phyloP scores from a whole-genome alignment of 2,329 filamentous ascomycete genomes.

The Endoconidiophora polonica region DNA sequence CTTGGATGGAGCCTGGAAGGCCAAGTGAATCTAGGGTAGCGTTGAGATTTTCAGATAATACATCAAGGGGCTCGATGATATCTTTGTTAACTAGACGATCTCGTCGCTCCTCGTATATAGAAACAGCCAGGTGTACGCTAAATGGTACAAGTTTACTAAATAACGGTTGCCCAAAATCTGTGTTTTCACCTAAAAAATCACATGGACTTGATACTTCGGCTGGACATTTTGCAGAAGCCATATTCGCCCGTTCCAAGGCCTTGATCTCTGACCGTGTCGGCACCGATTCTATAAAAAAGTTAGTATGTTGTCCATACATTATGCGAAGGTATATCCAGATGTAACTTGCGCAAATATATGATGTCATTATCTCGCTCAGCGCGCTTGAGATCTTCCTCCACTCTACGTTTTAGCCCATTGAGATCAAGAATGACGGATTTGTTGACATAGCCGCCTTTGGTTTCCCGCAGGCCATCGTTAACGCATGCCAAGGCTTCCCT shows the following conservation, averaged over 20 bases:
- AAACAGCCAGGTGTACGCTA: conserved; percentile 84
- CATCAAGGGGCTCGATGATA: conserved; percentile 71
- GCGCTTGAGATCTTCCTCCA: conserved; percentile 74
- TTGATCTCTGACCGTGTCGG: conserved; percentile 79
- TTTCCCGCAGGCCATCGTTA: conserved; percentile 73
- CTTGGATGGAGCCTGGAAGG: conserved; percentile 81
- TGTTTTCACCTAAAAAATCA: conserved; percentile 61
- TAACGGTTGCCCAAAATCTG: conserved; percentile 66
- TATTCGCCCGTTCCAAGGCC: conserved; percentile 68
- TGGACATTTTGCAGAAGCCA: conserved; percentile 68
- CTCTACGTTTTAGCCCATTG: conserved; percentile 62
- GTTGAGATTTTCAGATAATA: conserved; percentile 63
- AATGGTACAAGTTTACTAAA: conserved; percentile 91
- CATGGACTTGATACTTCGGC: conserved; percentile 69
- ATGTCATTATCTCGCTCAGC: conserved; percentile 94
- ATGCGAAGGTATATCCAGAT: background rate
- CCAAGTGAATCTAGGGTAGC: conserved; percentile 67
- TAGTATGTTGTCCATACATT: background rate
- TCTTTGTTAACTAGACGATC: conserved; percentile 81
- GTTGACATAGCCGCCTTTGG: conserved; percentile 55
- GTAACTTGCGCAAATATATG: conserved; percentile 59
- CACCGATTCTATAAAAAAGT: conserved; percentile 43
- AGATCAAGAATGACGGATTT: conserved; percentile 69
- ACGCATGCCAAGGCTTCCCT: conserved; percentile 69
- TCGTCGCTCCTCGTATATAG: conserved; percentile 82